Evolutionary conservation across 2,329 filamentous ascomycete species (phyloP), one percentile per base, ranked within the genome.

Genomic region (Hypoxylon sp.): DNA sequence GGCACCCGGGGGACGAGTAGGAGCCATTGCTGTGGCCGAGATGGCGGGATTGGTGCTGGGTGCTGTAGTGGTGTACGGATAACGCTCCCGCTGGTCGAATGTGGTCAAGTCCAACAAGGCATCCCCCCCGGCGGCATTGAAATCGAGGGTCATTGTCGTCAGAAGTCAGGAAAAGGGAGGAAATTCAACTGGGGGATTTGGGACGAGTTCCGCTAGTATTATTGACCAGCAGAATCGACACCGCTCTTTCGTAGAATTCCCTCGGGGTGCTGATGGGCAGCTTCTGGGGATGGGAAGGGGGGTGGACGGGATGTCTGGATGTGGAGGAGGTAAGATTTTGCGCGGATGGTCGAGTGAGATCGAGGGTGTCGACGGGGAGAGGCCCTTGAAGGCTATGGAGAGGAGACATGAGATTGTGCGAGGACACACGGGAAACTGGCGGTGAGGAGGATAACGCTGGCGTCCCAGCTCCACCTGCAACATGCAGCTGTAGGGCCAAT

Each of bases 21-120:
- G 71, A 66, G 81, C 75, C 65, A 82, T 80, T 64, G 77, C 72
- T 68, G 76, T 73, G 60, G 79, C 72, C 61, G 78, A 76, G 64
- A 80, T 70, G 67, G 76, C 73, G 70, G 77, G 73, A 69, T 80
- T 73, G 72, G 76, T 72, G 70, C 74, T 73, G 74, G 78, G 78
- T 62, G 78, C 79, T 68, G 77, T 78, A 71, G 77, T 80, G 81
- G 80, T 81, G 78, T 81, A 82, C 69, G 84, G 82, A 74, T 86
- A 86, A 75, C 83, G 83, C 71, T 86, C 82, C 79, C 84, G 82
- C 74, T 83, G 83, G 76, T 89, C 85, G 79, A 84, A 89, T 72
- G 80, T 78, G 70, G 82, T 83, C 75, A 89, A 81, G 75, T 89
- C 87, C 75, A 89, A 76, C 75, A 89, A 83, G 76, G 82, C 85